A percentile compares a stretch with the other conserved stretches of the same genome.
Conservation (phyloP, 2,329 filamentous ascomycete genomes). For the Chaetothyriales sp. region DNA sequence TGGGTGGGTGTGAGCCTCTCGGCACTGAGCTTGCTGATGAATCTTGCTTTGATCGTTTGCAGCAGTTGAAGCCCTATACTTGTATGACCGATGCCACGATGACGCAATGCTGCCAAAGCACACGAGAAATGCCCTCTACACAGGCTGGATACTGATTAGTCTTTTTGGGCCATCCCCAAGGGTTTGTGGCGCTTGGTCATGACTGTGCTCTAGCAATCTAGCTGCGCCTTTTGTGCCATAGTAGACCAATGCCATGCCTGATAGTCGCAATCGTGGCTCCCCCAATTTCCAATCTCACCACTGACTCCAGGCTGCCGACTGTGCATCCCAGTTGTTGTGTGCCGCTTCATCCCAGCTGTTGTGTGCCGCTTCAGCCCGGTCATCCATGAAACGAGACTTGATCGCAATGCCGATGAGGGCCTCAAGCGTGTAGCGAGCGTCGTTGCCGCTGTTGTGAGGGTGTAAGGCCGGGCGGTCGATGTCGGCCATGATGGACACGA, state of each 20-base stretch:
- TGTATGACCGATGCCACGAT: no score
- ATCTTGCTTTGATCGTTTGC: no score
- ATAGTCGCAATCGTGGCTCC: not conserved
- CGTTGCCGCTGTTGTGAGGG: conserved; percentile 80
- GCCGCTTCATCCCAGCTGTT: not conserved
- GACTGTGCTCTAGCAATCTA: not conserved
- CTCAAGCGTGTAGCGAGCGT: conserved; percentile 66
- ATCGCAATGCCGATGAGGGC: conserved; percentile 54
- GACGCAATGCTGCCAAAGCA: no score
- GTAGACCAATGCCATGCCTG: no score
- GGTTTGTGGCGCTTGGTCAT: no score
- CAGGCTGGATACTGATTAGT: no score
- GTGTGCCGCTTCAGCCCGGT: conserved; percentile 3
- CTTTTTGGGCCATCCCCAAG: no score
- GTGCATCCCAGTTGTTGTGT: not conserved
- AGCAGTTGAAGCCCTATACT: no score
- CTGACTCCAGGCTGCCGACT: not conserved
- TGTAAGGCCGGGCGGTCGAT: conserved; percentile 50
- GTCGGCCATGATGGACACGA: conserved; percentile 49
- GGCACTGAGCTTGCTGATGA: no score
- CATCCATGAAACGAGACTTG: conserved; percentile 18
- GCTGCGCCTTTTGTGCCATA: no score
- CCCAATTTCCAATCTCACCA: not conserved
- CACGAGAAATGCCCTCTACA: no score
- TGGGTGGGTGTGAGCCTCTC: no score